Evolutionary conservation across 495 filamentous ascomycete species (phyloP), one percentile per base, ranked within the genome.

Genomic region (Trichoderma parareesei): DNA sequence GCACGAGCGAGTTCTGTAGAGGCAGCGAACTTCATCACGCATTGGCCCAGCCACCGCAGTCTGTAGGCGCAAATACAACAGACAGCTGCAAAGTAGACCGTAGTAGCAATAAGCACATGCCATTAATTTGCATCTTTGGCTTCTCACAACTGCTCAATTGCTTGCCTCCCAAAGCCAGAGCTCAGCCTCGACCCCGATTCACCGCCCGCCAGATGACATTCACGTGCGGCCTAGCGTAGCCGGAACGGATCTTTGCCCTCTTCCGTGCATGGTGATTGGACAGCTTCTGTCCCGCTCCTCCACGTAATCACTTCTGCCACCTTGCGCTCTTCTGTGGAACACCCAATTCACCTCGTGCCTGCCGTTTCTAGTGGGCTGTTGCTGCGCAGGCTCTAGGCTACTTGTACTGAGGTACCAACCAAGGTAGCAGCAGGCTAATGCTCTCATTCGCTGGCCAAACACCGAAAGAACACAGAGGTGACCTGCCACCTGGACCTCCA

Each of bases 281-380:
- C 53, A 3, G n/a, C n/a, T 27, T 27, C 27, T 20, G 14, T 38
- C 53, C 8, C 53, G 53, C 53, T 57, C 53, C 40, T 57, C 53
- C 53, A 57, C 53, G 53, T 33, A 57, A 57, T 57, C 53, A 57
- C 8, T 57, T 27, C 53, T 37, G 53, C 53, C 53, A 57, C 53
- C 53, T 57, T 57, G 53, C n/a, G 11, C 10, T 5, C 13, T 48
- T 4, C 44, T 48, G 11, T 16, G 44, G 11, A 14, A 18, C 40
- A 11, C 6, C 40, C 40, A 18, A 14, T 48, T 14, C 44, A 18
- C 44, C 27, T 27, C 27, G 27, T 27, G 27, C 27, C 27, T 27
- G 27, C 27, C 27, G 27, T 27, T 55, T 55, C 20, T 57, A 57
- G 53, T 57, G 53, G 53, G 53, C 53, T 57, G 53, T 16, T 57